Evolutionary conservation across 1,139 yeast species (phyloP), one percentile per base, ranked within the genome.

Genomic region (Magnusiomyces paraingens): DNA sequence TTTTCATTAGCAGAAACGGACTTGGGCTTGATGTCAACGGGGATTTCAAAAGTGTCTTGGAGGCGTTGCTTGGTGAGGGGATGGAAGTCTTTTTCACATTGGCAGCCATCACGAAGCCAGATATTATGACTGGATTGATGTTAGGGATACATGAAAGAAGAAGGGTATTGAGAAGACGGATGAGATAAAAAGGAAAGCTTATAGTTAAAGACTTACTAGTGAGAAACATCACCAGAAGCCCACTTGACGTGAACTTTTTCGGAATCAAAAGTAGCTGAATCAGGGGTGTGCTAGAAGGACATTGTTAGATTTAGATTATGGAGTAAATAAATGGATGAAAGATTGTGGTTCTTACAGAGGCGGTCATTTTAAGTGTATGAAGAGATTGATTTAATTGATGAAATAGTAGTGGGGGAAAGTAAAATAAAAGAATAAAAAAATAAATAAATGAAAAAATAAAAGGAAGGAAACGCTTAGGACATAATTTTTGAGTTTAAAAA

Each of bases 71-170:
- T 82, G 26, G 91, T 85, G 51, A 72, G 67, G 2, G 76, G 72
- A 62, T 80, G 84, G 68, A 76, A 82, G 67, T 89, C 83, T 26
- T 73, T 62, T n/a, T 71, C 68, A 61, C 89, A 83, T 56, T 79
- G 86, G 63, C 91, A 85, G 62, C 80, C 78, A 66, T 85, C 93
- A 51, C 91, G 72, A 35, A 85, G 73, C 90, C 90, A 84, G 54
- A 84, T 73, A 66, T 77, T 68, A 66, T 82, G 85, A 56, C 65
- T 63, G 29, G 36, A 15, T 44, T 45, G 52, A 53, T 39, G 32
- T n/a, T n/a, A n/a, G n/a, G 35, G 43, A 14, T 18, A 36, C 20
- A 21, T 35, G 6, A 14, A 26, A 21, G 21, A 15, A 15, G 10
- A 45, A 17, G 20, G 15, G 21, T 3, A 12, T 41, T 15, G 10